These are phyloP conservation scores for Begonia masoniana DNA, from an alignment of 306 rosid genomes.

Conservation along the genomic window DNA sequence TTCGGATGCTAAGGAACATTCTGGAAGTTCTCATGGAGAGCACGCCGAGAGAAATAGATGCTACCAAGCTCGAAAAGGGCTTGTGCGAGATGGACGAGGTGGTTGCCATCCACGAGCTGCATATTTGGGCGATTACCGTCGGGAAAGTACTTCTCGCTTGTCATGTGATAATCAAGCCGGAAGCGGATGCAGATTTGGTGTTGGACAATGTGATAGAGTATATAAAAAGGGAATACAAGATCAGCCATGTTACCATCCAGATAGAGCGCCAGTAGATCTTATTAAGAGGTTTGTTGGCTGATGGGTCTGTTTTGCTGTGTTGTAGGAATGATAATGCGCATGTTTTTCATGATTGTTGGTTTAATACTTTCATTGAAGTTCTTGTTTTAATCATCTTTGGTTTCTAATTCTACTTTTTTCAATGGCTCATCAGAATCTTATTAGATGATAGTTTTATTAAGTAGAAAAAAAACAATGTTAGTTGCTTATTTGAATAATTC, in stretches of 20 bases:
- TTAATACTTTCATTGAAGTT: no score
- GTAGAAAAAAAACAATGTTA: no score
- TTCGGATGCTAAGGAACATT: constrained; percentile 45
- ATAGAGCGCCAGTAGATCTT: constrained; percentile 36
- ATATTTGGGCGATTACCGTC: constrained; percentile 35
- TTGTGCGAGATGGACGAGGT: constrained; percentile 47
- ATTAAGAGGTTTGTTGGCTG: background rate
- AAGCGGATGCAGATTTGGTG: constrained; percentile 34
- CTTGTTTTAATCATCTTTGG: no score
- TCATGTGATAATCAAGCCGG: constrained; percentile 33
- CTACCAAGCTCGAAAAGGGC: constrained; percentile 42
- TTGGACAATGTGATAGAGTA: constrained; percentile 29
- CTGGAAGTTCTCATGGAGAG: constrained; percentile 52
- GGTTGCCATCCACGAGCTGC: constrained; percentile 33
- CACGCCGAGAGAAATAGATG: constrained; percentile 46
- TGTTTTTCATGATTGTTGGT: no score
- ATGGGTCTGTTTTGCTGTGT: no score
- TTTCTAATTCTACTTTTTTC: no score
- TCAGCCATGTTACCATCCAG: constrained; percentile 39
- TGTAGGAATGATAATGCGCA: no score
- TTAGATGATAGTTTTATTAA: no score
- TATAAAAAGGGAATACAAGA: constrained; percentile 26
- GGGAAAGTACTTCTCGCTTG: constrained; percentile 38
- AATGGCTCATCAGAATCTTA: no score
- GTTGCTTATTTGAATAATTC: no score